Evolutionary conservation across 805 yeast species (phyloP).

Genomic region (Candida ulmi): DNA sequence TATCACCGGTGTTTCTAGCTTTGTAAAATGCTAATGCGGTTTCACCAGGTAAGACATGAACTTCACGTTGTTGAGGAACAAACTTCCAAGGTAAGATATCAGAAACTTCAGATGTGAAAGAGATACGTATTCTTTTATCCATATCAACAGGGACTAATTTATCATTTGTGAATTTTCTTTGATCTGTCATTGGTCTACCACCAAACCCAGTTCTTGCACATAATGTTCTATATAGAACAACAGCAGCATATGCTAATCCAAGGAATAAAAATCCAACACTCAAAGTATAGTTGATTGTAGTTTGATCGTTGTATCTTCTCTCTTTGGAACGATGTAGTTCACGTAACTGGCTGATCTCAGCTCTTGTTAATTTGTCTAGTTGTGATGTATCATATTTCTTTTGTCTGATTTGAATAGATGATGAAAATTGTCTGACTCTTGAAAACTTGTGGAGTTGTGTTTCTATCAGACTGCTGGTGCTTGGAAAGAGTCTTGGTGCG

Average conservation of each 20-base stretch:
- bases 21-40: constrained; percentile 94
- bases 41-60: constrained; percentile 90
- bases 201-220: constrained; percentile 96
- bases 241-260: constrained; percentile 83
- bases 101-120: constrained; percentile 89
- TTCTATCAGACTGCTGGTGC: too few species aligned
- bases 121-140: constrained; percentile 72
- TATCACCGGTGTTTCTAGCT: constrained; percentile 80
- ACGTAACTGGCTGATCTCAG: constrained; percentile 19
- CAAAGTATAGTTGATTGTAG: constrained; percentile 60
- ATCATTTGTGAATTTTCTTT: constrained; percentile 74
- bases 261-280: constrained; percentile 67
- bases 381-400: constrained; percentile 8
- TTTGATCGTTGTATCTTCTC: constrained; percentile 21
- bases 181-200: constrained; percentile 90
- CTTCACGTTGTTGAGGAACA: constrained; percentile 91
- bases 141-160: constrained; percentile 84
- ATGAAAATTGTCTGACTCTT: constrained; percentile 4
- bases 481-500: too few species aligned
- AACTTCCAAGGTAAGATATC: constrained; percentile 92
- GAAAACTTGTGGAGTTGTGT: neutral
- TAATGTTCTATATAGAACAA: constrained; percentile 84
- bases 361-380: constrained; percentile 18
- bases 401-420: constrained; percentile 1
- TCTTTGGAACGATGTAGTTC: constrained; percentile 14